Conservation (phyloP, 148 eudicot species). For the Heliosperma pusillum region DNA sequence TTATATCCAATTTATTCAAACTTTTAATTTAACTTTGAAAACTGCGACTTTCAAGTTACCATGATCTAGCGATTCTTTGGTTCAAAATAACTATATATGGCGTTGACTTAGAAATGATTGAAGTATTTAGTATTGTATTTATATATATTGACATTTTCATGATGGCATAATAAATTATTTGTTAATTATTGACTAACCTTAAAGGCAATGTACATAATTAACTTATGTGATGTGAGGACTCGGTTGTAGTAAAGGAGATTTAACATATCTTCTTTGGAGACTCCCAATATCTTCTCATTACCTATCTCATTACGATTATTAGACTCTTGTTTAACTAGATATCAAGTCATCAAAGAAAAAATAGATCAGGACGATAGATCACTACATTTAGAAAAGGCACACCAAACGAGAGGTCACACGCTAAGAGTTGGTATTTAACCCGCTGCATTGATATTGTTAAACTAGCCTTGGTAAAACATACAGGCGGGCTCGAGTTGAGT, state of each 20-base stretch:
- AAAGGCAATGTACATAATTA: neutral
- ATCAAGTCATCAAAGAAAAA: too few species aligned
- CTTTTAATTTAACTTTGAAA: neutral
- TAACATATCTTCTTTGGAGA: neutral
- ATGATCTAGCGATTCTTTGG: neutral
- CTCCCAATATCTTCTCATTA: too few species aligned
- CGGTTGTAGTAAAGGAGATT: neutral
- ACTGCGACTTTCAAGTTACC: neutral
- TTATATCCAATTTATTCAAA: neutral
- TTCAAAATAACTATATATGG: neutral
- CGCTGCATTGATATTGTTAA: too few species aligned
- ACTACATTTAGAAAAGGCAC: too few species aligned
- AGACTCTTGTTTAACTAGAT: too few species aligned
- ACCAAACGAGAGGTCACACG: too few species aligned
- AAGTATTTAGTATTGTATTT: neutral
- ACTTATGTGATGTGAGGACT: constrained; percentile 2
- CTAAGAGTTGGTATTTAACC: too few species aligned
- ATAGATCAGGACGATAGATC: too few species aligned
- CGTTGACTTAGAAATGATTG: constrained; percentile 10
- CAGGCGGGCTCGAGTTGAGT: too few species aligned
- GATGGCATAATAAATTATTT: neutral
- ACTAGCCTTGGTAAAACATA: too few species aligned
- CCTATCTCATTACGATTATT: too few species aligned
- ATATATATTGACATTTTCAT: neutral
- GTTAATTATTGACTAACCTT: neutral